Base-by-base conservation (phyloP, 768 basidiomycete genomes). In the Cubamyces sp. region DNA sequence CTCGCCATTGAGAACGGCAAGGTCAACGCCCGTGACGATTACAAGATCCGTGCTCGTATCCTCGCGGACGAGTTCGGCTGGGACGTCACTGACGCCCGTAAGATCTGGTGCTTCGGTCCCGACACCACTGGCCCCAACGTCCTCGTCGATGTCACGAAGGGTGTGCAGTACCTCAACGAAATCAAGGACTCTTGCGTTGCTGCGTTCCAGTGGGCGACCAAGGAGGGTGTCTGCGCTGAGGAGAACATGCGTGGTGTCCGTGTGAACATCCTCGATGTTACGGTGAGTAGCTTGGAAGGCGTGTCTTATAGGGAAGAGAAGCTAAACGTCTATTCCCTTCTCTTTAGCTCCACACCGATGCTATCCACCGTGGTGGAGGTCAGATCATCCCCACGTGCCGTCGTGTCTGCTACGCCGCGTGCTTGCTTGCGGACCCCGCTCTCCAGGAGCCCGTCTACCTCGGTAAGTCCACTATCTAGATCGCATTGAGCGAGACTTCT, bases 171-270 rank as follows among this genome's bases (percentile, higher is more conserved):
- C 82, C 81, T 99, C 65, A 96, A 94, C 75, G 97, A 99, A 86
- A 99, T 99, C 84, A 98, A 99, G 84, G 97, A 99, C 77, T 98
- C 97, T 68, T 97, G 95, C 76, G 86, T 99, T 75, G 96, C 97
- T 69, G 96, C 94, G 49, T 93, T 98, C 89, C 97, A 98, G 79
- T 98, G 96, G 97, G 97, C 97, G 47, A 92, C 94, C 60, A 98
- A 97, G 84, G 96, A 98, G 78, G 94, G 94, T 84, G 96, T 92
- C 69, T 87, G 90, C 71, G 88, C 88, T 57, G 97, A 98, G 74
- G 97, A 99, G 84, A 94, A 91, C 77, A 96, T 99, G 96, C 94
- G 97, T 81, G 96, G 96, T 81, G 84, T 96, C 71, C 93, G 97
- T 65, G 81, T 94, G 81, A 98, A 99, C 81, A 82, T 98, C 62